phyloP scores from a whole-genome alignment of 192 early-diverging fungal genomes.

The Kappamyces sp. region DNA sequence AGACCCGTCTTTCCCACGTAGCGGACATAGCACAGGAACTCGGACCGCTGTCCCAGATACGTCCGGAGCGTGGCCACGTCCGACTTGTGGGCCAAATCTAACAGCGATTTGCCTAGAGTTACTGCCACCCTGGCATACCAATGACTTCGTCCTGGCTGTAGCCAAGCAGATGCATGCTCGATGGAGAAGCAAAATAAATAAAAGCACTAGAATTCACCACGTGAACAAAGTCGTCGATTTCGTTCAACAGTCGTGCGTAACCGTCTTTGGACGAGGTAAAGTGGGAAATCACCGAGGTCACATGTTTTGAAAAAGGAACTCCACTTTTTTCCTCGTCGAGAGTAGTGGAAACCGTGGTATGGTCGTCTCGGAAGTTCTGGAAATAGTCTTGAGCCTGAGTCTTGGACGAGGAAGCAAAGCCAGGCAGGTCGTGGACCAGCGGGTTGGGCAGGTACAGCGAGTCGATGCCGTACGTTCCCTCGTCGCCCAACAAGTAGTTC shows the following conservation, averaged over 20 bases:
- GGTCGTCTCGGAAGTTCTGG: no score
- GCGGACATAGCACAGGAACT: slow-evolving; percentile 21
- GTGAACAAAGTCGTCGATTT: slow-evolving; percentile 36
- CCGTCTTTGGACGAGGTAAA: slow-evolving; percentile 32
- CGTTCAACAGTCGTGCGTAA: slow-evolving; percentile 27
- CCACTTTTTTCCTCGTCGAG: no score
- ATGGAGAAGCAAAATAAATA: slow-evolving; percentile 25
- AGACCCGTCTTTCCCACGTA: slow-evolving; percentile 27
- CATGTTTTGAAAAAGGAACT: slow-evolving; percentile 11
- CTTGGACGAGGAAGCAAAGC: no score
- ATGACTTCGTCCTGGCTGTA: slow-evolving; percentile 22
- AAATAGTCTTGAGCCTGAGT: no score
- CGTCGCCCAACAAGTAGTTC: no score
- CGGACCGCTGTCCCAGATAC: neutral
- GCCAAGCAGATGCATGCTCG: slow-evolving; percentile 20
- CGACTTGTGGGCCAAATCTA: slow-evolving; percentile 23
- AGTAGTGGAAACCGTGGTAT: no score
- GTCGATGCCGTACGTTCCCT: no score
- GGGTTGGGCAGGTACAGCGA: no score
- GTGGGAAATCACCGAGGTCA: slow-evolving; percentile 39
- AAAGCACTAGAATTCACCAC: slow-evolving; percentile 24
- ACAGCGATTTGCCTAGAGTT: slow-evolving; percentile 11
- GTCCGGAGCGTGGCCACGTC: slow-evolving; percentile 15
- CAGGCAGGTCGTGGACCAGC: no score
- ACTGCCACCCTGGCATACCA: neutral